Evolutionary conservation across 2,329 filamentous ascomycete species (phyloP).

Genomic region (Sclerotinia borealis): DNA sequence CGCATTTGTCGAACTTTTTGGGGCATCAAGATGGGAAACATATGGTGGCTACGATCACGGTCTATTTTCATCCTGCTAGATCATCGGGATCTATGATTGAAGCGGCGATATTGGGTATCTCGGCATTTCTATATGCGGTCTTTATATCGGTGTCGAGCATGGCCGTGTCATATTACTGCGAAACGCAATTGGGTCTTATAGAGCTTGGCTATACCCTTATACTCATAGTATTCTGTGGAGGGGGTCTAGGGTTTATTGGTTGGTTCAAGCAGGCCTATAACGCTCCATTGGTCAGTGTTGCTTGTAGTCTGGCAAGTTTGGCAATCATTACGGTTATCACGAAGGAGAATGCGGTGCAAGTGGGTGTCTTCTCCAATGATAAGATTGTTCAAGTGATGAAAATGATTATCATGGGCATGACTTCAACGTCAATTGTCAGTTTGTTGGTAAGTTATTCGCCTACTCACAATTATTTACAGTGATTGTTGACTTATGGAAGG

Average conservation of each 20-base stretch:
- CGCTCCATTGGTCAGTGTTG: slow-evolving; percentile 75
- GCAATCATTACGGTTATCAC: slow-evolving; percentile 86
- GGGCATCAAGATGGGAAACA: slow-evolving; percentile 89
- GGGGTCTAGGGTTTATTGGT: slow-evolving; percentile 78
- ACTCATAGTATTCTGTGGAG: slow-evolving; percentile 76
- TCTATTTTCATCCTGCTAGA: slow-evolving; percentile 89
- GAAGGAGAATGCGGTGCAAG: slow-evolving; percentile 83
- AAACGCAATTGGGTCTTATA: slow-evolving; percentile 57
- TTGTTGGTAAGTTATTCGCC: slow-evolving; percentile 52
- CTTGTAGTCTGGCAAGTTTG: slow-evolving; percentile 78
- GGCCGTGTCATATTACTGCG: slow-evolving; percentile 78
- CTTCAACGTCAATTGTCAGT: slow-evolving; percentile 66
- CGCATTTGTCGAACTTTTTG: slow-evolving; percentile 63
- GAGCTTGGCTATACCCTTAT: slow-evolving; percentile 72
- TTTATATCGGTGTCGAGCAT: slow-evolving; percentile 77
- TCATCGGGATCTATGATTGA: slow-evolving; percentile 87
- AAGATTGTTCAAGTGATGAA: slow-evolving; percentile 80
- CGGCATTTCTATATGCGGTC: slow-evolving; percentile 73
- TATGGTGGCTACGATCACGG: slow-evolving; percentile 85
- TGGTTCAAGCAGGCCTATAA: slow-evolving; percentile 80
- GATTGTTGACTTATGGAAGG: not conserved
- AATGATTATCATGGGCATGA: slow-evolving; percentile 74
- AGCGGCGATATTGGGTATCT: slow-evolving; percentile 67
- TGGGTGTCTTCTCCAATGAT: slow-evolving; percentile 70
- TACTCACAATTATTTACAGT: too few relatives aligned